Conservation (phyloP, 371 early-diverging fungal genomes). For the Dichotomocladium elegans region DNA sequence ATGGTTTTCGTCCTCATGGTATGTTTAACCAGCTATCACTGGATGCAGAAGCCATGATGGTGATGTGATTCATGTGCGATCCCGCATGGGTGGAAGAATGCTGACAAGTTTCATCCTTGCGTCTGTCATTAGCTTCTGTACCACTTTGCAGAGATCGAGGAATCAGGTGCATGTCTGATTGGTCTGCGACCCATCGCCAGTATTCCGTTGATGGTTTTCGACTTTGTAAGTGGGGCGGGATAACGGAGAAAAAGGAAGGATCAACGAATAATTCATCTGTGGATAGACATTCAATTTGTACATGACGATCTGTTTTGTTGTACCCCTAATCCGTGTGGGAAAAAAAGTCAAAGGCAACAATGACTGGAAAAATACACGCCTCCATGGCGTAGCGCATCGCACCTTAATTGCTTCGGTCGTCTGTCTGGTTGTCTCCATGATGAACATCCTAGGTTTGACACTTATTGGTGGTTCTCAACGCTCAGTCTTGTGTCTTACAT, state of each 20-base stretch:
- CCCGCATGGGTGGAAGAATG: too few species aligned
- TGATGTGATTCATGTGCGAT: too few species aligned
- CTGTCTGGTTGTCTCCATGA: conserved; percentile 44
- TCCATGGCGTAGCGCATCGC: conserved; percentile 45
- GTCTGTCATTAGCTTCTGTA: conserved; percentile 33
- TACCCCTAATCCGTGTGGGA: conserved; percentile 30
- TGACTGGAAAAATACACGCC: conserved; percentile 33
- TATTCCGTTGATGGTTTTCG: conserved; percentile 42
- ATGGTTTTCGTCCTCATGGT: conserved; percentile 46
- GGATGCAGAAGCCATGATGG: not conserved
- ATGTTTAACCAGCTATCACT: not conserved
- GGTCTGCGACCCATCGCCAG: conserved; percentile 45
- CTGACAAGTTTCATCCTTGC: too few species aligned
- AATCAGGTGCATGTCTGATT: conserved; percentile 38
- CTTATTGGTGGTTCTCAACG: conserved; percentile 42
- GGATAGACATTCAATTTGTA: conserved; percentile 38
- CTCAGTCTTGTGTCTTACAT: conserved; percentile 46
- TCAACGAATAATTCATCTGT: not conserved
- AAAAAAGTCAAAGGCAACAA: conserved; percentile 16
- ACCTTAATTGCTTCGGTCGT: conserved; percentile 47
- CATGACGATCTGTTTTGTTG: conserved; percentile 47
- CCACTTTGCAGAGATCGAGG: conserved; percentile 33
- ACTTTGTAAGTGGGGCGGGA: conserved; percentile 29
- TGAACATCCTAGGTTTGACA: conserved; percentile 42
- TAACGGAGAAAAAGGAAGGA: not conserved